phyloP scores from a whole-genome alignment of 164 flowering plant species.

The Vitis riparia region DNA sequence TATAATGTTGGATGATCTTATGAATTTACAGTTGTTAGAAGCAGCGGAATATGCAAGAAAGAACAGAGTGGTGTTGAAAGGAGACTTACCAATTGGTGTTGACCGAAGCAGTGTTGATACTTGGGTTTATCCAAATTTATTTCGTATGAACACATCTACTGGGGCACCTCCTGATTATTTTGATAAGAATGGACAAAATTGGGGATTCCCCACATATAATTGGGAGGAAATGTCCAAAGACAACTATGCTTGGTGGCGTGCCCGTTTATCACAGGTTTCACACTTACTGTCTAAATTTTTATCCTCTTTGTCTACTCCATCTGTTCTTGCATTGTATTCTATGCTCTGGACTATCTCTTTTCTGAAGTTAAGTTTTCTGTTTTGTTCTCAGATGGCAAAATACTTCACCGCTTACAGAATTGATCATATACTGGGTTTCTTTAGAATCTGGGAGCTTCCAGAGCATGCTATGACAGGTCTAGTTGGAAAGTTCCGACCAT shows the following conservation, averaged over 20 bases:
- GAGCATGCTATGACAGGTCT: constrained; percentile 91
- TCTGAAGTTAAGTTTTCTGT: background rate
- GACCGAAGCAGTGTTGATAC: constrained; percentile 96
- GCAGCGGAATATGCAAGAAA: constrained; percentile 86
- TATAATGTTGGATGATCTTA: background rate
- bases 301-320: background rate
- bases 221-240: constrained; percentile 99
- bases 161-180: constrained; percentile 98
- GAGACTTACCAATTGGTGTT: constrained; percentile 96
- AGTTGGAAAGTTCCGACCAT: constrained; percentile 92
- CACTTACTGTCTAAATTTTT: background rate
- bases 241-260: constrained; percentile 99
- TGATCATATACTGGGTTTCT: constrained; percentile 96
- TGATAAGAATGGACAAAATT: constrained; percentile 94
- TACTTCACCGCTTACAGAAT: constrained; percentile 97
- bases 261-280: constrained; percentile 81
- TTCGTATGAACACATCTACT: constrained; percentile 93
- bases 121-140: constrained; percentile 90
- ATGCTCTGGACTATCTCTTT: no score
- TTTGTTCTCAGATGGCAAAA: constrained; percentile 72
- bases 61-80: constrained; percentile 85
- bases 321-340: no score
- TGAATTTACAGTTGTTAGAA: constrained; percentile 63
- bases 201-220: constrained; percentile 97
- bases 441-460: constrained; percentile 98